Evolutionary conservation across 2,329 filamentous ascomycete genomes (phyloP), one percentile per base, ranked within the genome.

Genomic region (Chaetomiaceae sp.): DNA sequence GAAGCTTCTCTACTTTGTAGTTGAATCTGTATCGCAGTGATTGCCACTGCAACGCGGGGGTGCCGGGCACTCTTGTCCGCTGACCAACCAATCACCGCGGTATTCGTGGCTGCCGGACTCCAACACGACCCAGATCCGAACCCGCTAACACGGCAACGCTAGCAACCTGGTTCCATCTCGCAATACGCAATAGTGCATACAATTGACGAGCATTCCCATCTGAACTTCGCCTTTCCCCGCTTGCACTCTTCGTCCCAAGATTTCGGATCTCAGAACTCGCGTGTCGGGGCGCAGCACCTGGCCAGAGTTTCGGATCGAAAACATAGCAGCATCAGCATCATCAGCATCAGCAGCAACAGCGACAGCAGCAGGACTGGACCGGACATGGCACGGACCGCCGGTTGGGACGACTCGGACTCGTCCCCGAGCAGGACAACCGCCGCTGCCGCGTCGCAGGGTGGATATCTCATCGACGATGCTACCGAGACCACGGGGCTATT

Each of bases 401-500:
- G 16, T 1, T 23, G 31, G 39, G 38, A 46, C 21, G 33, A 5
- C 8, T 35, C 31, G 20, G 44, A 43, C 19, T 44, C 49, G 44
- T 33, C 44, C 31, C 14, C 16, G 10, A 30, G 13, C 12, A 16
- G 43, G 35, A 43, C 13, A 27, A 7, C 9, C 20, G 16, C 42
- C 30, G 27, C 12, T 9, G 33, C 21, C 7, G n/a, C n/a, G n/a
- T 30, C 33, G 14, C 21, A 9, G 6, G 14, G 21, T 19, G 44
- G 34, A n/a, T 7, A 41, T 8, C 1, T 19, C 42, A n/a, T 34
- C 16, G 38, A 48, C 14, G 39, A 49, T 13, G 35, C 43, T 3
- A 51, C 53, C 1, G 60, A 61, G 31, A 33, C 49, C 6, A 57
- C 59, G 3, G 41, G 53, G 1, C 60, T 78, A 48, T 62, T 78